Evolutionary conservation across 2,329 filamentous ascomycete genomes (phyloP).

Genomic region (Rhynchosporium secalis): DNA sequence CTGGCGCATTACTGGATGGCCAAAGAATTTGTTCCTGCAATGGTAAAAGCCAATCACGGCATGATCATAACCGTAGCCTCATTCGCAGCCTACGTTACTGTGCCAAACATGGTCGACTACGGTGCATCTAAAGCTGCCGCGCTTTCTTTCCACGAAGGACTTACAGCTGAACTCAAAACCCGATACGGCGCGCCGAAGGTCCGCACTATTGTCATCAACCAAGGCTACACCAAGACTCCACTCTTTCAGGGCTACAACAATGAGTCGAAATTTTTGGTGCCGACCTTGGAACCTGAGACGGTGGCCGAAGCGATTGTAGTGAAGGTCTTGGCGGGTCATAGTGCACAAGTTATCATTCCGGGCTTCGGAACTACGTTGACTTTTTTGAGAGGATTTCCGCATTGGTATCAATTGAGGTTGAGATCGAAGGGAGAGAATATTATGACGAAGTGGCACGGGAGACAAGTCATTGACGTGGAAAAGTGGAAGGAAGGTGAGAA

Average conservation of each 20-base stretch:
- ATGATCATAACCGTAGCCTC: slow-evolving; percentile 72
- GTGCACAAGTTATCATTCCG: slow-evolving; percentile 58
- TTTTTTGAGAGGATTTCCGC: slow-evolving; percentile 54
- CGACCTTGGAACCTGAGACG: slow-evolving; percentile 57
- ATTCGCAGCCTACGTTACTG: slow-evolving; percentile 59
- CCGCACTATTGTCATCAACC: slow-evolving; percentile 65
- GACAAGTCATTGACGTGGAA: slow-evolving; percentile 39
- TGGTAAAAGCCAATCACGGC: slow-evolving; percentile 65
- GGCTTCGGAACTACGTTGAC: slow-evolving; percentile 45
- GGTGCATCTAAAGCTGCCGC: slow-evolving; percentile 65
- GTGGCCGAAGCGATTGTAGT: slow-evolving; percentile 64
- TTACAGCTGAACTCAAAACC: slow-evolving; percentile 57
- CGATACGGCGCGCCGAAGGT: slow-evolving; percentile 63
- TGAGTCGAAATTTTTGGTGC: slow-evolving; percentile 51
- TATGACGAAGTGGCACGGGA: slow-evolving; percentile 38
- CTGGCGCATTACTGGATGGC: slow-evolving; percentile 67
- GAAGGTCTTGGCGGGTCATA: slow-evolving; percentile 58
- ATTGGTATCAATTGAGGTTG: slow-evolving; percentile 60
- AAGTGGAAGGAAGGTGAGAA: slow-evolving; percentile 33
- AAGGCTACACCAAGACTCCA: slow-evolving; percentile 61
- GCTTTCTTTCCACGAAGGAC: slow-evolving; percentile 66
- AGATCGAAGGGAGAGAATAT: slow-evolving; percentile 43
- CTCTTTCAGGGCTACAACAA: slow-evolving; percentile 59
- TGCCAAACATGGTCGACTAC: slow-evolving; percentile 69
- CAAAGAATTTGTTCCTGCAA: slow-evolving; percentile 66